Base-by-base conservation (phyloP, 805 yeast genomes). In the Myxozyma sirexii region DNA sequence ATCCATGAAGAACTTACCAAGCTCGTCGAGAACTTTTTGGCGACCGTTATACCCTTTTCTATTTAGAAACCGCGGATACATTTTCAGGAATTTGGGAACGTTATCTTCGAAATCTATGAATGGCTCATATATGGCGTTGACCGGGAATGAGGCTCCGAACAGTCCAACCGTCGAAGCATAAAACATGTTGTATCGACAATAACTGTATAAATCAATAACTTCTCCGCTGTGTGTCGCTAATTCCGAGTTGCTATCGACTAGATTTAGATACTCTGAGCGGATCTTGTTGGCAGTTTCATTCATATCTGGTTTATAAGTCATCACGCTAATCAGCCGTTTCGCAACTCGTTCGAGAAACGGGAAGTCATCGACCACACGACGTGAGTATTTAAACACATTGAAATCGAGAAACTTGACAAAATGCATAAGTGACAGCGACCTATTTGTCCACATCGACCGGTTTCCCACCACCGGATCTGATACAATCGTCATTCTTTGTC, bases 61-160 rank as follows among this genome's bases (percentile, higher is more conserved):
- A 19, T 47, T 59, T 19, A 53, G 24, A n/a, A 55, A 55, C 29
- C 35, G 4, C 13, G 63, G 65, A 27, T 37, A 54, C n/a, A 5
- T 19, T 37, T 48, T 29, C 19, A 55, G 37, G 31, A 62, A 56
- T 53, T 57, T 47, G 8, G 48, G 31, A 15, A 62, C 37, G 49
- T 46, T 38, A 29, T 55, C 42, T 45, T 62, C 63, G 29, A 56
- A 62, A 13, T 17, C 39, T 33, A 59, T 46, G 27, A 38, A 62
- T 4, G 46, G 48, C 19, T 31, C 51, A 17, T 26, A 38, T 5
- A 49, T 44, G 13, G 42, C 50, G 15, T 55, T 49, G 8, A 47
- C 46, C 19, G 63, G 63, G 26, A 62, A 62, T 6, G 37, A 48
- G 13, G 21, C 31, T 17, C 65, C 65, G 37, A 62, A 59, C 21